Evolutionary conservation across 2,329 filamentous ascomycete genomes (phyloP), one percentile per base, ranked within the genome.

Genomic region (Xylaria multiplex): DNA sequence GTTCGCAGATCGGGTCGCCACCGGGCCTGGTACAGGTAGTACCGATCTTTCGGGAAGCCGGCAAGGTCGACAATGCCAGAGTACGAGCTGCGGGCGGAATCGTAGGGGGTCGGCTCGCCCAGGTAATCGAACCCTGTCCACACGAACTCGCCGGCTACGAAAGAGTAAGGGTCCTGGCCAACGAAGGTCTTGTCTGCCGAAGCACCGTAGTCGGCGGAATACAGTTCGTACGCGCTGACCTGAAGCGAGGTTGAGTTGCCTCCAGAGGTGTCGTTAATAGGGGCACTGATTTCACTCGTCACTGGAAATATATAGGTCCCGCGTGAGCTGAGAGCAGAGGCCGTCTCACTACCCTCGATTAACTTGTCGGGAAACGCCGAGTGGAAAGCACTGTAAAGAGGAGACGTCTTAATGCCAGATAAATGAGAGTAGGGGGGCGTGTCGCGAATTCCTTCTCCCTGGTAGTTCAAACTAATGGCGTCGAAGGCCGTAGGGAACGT

Each of bases 31-130:
- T 87, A 87, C 6, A 86, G 70, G 67, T 81, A 86, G 73, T 81
- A 87, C 2, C 84, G 78, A 66, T 87, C 84, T 75, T 87, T 87
- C 62, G 78, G 79, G 74, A 88, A 87, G 0, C 85, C 85, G 0
- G 85, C 85, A 3, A 87, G 77, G 61, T 87, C 85, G 49, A 87
- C 79, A 64, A 87, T 86, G 2, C 85, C 85, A 53, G 81, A 86
- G 71, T 87, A 87, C 1, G 82, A 83, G 70, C 82, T 84, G 7
- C 83, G 81, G 3, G 83, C 77, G 1, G 72, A 62, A 68, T 82
- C 75, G 69, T 83, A 86, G 0, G 83, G 83, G 7, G 81, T 83
- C 1, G 83, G 83, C 71, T 85, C 83, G 40, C 83, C 83, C 5
- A 85, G 68, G 70, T 85, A 84, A 66, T 84, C 83, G 68, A 75